Conservation (phyloP, 2,329 filamentous ascomycete species). For the Exophiala aquamarina region DNA sequence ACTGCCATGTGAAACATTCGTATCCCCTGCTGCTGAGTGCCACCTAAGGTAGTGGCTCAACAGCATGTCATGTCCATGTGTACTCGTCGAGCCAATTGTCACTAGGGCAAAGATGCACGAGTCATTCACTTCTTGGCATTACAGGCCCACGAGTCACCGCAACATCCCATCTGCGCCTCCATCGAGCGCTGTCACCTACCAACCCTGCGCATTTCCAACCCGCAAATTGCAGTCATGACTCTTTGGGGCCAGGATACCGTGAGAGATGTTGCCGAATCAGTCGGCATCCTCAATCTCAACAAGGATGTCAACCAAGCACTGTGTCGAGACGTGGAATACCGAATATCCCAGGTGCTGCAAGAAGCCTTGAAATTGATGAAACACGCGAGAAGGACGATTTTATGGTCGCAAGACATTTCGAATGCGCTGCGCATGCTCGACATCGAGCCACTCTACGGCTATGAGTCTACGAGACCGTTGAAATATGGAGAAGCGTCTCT, state of each 20-base stretch:
- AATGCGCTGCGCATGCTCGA: conserved; percentile 83
- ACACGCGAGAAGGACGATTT: conserved; percentile 77
- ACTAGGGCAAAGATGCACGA: too few species aligned
- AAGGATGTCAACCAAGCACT: conserved; percentile 87
- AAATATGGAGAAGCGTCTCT: conserved; percentile 92
- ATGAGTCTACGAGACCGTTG: conserved; percentile 86
- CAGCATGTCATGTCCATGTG: too few species aligned
- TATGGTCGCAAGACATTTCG: conserved; percentile 86
- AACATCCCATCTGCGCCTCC: too few species aligned
- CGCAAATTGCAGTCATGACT: conserved; percentile 31
- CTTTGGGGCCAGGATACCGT: conserved; percentile 98
- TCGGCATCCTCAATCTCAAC: conserved; percentile 77
- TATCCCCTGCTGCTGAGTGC: too few species aligned
- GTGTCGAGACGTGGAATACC: conserved; percentile 92
- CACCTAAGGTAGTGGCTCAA: too few species aligned
- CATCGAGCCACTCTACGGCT: conserved; percentile 77
- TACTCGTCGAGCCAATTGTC: too few species aligned
- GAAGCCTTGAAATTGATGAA: conserved; percentile 97
- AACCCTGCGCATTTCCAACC: background rate
- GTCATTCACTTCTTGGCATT: too few species aligned
- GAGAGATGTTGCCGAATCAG: conserved; percentile 91
- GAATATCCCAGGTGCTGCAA: conserved; percentile 87
- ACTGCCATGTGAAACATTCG: too few species aligned
- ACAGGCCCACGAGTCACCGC: too few species aligned
- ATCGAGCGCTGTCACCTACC: background rate